Conservation (phyloP, 106 monocot species). For the Acanthochlamys bracteata region DNA sequence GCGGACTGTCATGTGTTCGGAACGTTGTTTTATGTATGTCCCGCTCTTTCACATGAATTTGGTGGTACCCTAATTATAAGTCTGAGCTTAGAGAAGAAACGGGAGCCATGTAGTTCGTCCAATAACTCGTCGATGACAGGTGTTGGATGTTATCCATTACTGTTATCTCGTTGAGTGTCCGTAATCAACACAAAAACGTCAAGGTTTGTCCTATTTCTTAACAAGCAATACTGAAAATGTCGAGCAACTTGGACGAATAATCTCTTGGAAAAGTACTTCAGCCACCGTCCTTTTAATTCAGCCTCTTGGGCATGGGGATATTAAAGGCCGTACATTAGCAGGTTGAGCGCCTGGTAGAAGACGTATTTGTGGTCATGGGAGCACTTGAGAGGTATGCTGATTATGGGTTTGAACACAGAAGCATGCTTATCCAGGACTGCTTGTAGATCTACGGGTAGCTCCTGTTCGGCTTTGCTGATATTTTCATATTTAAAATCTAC, state of each 20-base stretch:
- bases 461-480: no score
- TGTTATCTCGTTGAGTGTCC: background rate
- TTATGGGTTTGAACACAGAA: no score
- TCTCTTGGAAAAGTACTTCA: background rate
- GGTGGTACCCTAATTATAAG: constrained; percentile 2
- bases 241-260: background rate
- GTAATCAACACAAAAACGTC: constrained; percentile 7
- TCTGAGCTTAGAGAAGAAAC: constrained; percentile 1
- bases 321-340: background rate
- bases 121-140: constrained; percentile 8
- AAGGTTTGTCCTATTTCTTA: constrained; percentile 1
- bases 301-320: background rate
- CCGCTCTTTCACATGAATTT: background rate
- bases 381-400: background rate
- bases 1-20: background rate
- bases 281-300: background rate
- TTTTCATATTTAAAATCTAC: no score
- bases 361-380: background rate
- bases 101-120: background rate
- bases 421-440: no score
- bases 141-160: background rate
- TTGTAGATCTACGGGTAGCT: no score
- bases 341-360: background rate
- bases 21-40: background rate
- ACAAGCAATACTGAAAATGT: background rate